These are phyloP conservation scores for Phytophthora sojae DNA, from an alignment of 352 stramenopile genomes.

Conservation along the genomic window DNA sequence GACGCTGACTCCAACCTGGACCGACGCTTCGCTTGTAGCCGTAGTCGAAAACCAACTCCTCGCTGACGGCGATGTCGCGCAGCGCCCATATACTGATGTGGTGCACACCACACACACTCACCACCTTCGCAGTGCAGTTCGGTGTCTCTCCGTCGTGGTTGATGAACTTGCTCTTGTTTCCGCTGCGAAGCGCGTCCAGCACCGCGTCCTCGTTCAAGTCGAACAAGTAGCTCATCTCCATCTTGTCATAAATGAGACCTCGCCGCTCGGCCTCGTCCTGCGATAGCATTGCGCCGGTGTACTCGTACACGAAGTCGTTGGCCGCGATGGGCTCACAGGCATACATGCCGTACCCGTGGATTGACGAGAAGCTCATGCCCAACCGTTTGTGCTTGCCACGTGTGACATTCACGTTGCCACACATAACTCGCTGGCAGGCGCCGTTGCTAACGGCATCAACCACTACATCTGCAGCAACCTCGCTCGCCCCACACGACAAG, in stretches of 20 bases:
- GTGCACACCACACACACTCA: conserved; percentile 87
- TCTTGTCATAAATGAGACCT: conserved; percentile 83
- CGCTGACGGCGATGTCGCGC: conserved; percentile 75
- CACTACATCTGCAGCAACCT: conserved; percentile 40
- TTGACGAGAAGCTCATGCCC: conserved; percentile 50
- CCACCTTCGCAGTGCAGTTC: conserved; percentile 81
- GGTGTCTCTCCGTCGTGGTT: conserved; percentile 72
- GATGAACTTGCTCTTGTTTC: conserved; percentile 92
- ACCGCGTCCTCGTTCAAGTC: conserved; percentile 90
- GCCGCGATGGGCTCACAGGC: conserved; percentile 46
- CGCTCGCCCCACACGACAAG: conserved; percentile 49
- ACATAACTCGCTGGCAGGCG: background rate
- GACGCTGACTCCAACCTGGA: conserved; percentile 60
- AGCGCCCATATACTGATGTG: conserved; percentile 91
- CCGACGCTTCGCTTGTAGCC: conserved; percentile 61
- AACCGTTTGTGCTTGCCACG: conserved; percentile 44
- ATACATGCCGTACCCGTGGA: conserved; percentile 65
- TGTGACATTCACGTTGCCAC: conserved; percentile 36
- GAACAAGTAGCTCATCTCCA: conserved; percentile 90
- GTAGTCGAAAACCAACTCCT: conserved; percentile 75
- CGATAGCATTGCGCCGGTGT: conserved; percentile 63
- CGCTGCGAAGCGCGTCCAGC: conserved; percentile 87
- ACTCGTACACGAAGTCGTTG: conserved; percentile 72
- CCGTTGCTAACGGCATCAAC: background rate
- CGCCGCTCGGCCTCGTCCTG: conserved; percentile 69